Base-by-base conservation (phyloP, 805 yeast genomes). In the Lipomyces mesembrius region DNA sequence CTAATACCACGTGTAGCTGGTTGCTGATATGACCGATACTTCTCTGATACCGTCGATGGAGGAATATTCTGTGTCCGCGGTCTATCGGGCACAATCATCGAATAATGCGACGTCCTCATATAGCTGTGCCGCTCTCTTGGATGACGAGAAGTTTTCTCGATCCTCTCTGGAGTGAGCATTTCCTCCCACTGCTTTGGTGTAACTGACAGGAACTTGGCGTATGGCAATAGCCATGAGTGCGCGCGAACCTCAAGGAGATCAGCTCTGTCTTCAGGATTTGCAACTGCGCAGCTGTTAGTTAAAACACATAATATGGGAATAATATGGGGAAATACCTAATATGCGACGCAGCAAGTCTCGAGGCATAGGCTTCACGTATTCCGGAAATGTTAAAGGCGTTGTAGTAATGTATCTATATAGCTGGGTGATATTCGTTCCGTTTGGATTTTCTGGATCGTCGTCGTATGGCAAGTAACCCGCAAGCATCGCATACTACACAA, bases 401-500 rank as follows among this genome's bases (percentile, higher is more conserved):
- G 88, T 84, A 29, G 97, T 92, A 71, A 95, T 95, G 79, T 95
- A 95, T 75, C 89, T 91, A 80, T 95, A 95, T 67, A 95, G 82
- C 75, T 89, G 88, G 27, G 93, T 91, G 75, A 95, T 94, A 78
- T 95, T 96, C 64, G 93, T 90, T 61, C 98, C 97, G 76, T 94
- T 97, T 46, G 97, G 98, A 75, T 95, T 95, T 63, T 90, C 89
- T 25, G 97, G 95, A 77, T 95, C 99, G 78, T 95, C 99, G 76
- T 95, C 99, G 82, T 92, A 95, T 0, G 99, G 99, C 68, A 95
- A 83, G 78, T 95, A 95, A 1, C 99, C 99, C 0, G 98, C 94
- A 59, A 95, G 82, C 97, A 95, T 95, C 11, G 98, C 98, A 76
- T 92, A 95, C 55, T 60, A 43, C 14, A 9, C 39, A 46, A 12